Evolutionary conservation across 1,139 yeast species (phyloP).

Genomic region (Candida tropicalis): DNA sequence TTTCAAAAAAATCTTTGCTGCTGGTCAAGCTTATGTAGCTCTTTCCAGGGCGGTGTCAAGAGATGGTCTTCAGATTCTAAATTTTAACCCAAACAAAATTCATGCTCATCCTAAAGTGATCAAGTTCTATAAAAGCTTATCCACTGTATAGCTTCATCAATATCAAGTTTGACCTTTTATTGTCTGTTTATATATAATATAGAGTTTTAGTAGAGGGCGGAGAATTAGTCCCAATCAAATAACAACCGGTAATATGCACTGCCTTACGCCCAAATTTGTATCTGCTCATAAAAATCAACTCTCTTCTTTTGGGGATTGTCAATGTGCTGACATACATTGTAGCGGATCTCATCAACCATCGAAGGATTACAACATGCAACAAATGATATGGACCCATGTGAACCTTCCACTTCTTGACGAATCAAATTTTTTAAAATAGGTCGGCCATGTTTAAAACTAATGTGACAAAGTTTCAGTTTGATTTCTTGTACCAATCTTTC

Average conservation of each 20-base stretch:
- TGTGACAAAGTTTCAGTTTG: conserved; percentile 27
- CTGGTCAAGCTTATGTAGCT: conserved; percentile 96
- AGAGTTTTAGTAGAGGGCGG: no score
- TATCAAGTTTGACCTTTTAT: no score
- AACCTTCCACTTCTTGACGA: conserved; percentile 27
- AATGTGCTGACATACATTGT: conserved; percentile 30
- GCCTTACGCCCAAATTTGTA: conserved; percentile 42
- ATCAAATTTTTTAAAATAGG: conserved; percentile 34
- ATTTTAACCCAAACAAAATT: conserved; percentile 62
- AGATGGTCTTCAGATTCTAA: conserved; percentile 74
- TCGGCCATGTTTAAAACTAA: conserved; percentile 35
- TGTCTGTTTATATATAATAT: no score
- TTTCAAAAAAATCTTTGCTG: conserved; percentile 74
- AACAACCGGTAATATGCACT: no score
- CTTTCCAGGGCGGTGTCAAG: conserved; percentile 82
- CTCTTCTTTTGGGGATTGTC: conserved; percentile 29
- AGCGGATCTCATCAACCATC: conserved; percentile 54
- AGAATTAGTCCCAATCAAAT: no score
- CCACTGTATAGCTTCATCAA: no score
- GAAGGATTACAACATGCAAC: conserved; percentile 56
- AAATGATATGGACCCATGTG: conserved; percentile 42
- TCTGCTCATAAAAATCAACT: conserved; percentile 41
- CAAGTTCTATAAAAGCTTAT: conserved; percentile 53
- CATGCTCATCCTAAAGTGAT: conserved; percentile 64
- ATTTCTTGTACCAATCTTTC: conserved; percentile 11